A percentile compares a stretch with the other conserved stretches of the same genome.
Conservation (phyloP, 768 basidiomycete genomes). For the Termitomyces sp. region DNA sequence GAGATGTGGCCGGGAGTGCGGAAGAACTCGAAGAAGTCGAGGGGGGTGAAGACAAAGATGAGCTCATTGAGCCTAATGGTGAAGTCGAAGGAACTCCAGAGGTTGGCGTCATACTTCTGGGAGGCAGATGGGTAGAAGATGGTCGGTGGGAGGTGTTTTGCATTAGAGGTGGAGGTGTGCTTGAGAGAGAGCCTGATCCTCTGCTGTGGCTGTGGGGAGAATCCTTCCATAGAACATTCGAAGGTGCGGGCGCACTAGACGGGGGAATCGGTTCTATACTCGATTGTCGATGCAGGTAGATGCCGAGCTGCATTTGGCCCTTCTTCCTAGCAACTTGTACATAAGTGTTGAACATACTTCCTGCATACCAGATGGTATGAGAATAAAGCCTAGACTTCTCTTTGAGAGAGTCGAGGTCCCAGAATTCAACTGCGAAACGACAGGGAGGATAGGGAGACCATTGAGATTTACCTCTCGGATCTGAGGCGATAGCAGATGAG, state of each 20-base stretch:
- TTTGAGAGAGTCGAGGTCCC: constrained; percentile 75
- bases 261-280: constrained; percentile 76
- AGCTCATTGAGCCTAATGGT: constrained; percentile 19
- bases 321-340: constrained; percentile 88
- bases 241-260: constrained; percentile 48
- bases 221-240: constrained; percentile 5
- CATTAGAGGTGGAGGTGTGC: constrained; percentile 22
- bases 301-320: constrained; percentile 66
- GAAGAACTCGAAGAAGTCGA: constrained; percentile 10
- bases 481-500: constrained; percentile 35
- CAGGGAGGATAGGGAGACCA: constrained; percentile 79
- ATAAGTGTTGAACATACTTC: constrained; percentile 85
- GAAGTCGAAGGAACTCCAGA: constrained; percentile 14
- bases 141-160: constrained; percentile 26
- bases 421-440: constrained; percentile 88
- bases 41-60: constrained; percentile 17
- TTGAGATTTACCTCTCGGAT: constrained; percentile 39
- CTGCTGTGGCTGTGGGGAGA: too few relatives aligned
- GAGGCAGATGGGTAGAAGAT: constrained; percentile 40
- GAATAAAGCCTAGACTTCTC: constrained; percentile 86
- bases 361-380: constrained; percentile 87
- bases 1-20: constrained; percentile 38
- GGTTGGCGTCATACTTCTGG: constrained; percentile 41
- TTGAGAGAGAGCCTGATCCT: constrained; percentile 27
- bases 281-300: constrained; percentile 87